Evolutionary conservation across 768 basidiomycete species (phyloP).

Genomic region (Lactifluus subvellereus): DNA sequence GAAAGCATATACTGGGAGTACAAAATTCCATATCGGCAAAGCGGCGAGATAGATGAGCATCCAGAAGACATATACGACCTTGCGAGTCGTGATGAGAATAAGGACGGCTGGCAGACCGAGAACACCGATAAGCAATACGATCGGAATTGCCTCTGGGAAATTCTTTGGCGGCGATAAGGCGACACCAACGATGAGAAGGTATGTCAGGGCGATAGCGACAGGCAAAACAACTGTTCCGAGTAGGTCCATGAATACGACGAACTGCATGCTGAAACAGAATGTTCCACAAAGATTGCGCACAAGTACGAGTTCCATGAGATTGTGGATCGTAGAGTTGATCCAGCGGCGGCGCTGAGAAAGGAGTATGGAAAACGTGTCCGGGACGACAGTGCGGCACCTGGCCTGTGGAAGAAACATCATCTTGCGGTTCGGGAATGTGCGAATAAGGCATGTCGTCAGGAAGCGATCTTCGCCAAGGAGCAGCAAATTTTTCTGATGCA

Average conservation of each 20-base stretch:
- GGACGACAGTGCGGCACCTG: constrained; percentile 89
- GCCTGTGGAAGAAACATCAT: constrained; percentile 99
- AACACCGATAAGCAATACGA: constrained; percentile 83
- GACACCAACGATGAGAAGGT: constrained; percentile 78
- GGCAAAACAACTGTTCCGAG: constrained; percentile 89
- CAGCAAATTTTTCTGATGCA: constrained; percentile 97
- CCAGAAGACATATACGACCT: constrained; percentile 96
- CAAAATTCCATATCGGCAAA: constrained; percentile 93
- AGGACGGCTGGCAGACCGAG: constrained; percentile 90
- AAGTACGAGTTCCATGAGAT: constrained; percentile 96
- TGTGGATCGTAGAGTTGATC: constrained; percentile 99
- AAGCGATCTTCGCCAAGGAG: constrained; percentile 98
- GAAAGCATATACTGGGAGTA: constrained; percentile 92
- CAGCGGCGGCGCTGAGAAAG: constrained; percentile 96
- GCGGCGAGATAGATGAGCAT: constrained; percentile 93
- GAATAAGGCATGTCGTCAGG: constrained; percentile 90
- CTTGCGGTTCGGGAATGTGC: constrained; percentile 97
- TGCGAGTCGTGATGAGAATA: constrained; percentile 90
- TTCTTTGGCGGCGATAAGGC: constrained; percentile 71
- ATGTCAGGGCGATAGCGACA: constrained; percentile 88
- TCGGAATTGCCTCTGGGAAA: constrained; percentile 91
- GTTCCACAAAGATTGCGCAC: constrained; percentile 97
- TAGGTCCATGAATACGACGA: constrained; percentile 97
- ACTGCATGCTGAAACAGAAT: constrained; percentile 99
- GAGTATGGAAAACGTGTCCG: constrained; percentile 88